Evolutionary conservation across 805 yeast genomes (phyloP), one percentile per base, ranked within the genome.

Genomic region (Yarrowia sp.): DNA sequence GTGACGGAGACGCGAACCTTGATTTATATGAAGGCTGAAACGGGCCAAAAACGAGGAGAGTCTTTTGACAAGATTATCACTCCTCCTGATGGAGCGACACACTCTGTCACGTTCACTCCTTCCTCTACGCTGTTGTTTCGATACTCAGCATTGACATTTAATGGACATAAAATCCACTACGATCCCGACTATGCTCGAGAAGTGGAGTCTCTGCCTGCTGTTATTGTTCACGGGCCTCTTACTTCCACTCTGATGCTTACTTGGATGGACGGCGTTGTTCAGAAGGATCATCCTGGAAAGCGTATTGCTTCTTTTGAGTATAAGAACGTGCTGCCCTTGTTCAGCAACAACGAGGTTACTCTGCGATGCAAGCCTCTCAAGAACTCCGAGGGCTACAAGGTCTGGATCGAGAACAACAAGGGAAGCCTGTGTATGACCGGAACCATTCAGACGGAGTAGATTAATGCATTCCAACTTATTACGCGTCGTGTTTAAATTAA

Each of bases 91-190:
- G 64, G 51, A 22, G 51, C 64, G 13, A 58, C 64, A 6, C 33
- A 58, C 22, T 58, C 64, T 1, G 51, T 58, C 55, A 69, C 68
- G 22, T 70, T 79, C 45, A 75, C 65, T 22, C 81, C 83, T 45
- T 71, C 82, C 6, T 75, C 76, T 64, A 71, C 78, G 8, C 79
- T 84, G 43, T 78, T 85, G 39, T 80, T 85, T 68, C 77, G 90
- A 67, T 89, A 86, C 75, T 86, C 93, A 50, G 87, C 90, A 11
- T 74, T 95, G 63, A 86, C 95, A 0, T 86, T 86, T 76, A 93
- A 93, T 73, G 80, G 96, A 3, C 99, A 93, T 75, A 81, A 82
- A 66, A 90, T 93, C 43, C 99, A 93, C 75, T 86, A 85, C 74
- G 89, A 90, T 71, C 73, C 74, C 6, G 68, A 68, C 0, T 90